A percentile compares a stretch with the other conserved stretches of the same genome.
phyloP scores from a whole-genome alignment of 2,329 filamentous ascomycete species.

The Ramularia collo-cygni region DNA sequence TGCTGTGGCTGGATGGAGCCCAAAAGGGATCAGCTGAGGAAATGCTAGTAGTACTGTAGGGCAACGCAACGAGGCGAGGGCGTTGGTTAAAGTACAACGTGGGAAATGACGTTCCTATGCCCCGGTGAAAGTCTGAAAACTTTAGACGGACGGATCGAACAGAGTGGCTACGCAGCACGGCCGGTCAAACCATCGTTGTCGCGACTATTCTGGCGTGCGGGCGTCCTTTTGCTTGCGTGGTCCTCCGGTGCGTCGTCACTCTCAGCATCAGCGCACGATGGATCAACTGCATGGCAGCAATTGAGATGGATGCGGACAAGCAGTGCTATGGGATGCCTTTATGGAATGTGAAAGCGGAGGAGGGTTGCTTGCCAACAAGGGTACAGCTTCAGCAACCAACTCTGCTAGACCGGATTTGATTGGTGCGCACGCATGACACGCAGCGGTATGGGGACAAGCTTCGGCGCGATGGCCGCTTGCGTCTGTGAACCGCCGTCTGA shows the following conservation, averaged over 20 bases:
- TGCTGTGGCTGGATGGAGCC: constrained; percentile 6
- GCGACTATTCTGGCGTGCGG: constrained; percentile 11
- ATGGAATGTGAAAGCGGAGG: constrained; percentile 5
- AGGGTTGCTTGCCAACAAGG: constrained; percentile 4
- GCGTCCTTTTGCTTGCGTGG: constrained; percentile 1
- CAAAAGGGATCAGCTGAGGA: constrained; percentile 12
- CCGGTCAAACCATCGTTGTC: constrained; percentile 10
- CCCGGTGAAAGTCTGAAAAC: constrained; percentile 5
- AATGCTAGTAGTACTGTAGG: not conserved
- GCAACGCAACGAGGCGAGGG: constrained; percentile 1
- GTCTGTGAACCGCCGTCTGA: constrained; percentile 15
- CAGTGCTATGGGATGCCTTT: constrained; percentile 6
- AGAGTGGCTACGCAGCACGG: constrained; percentile 10
- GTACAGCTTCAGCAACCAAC: constrained; percentile 5
- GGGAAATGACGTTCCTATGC: constrained; percentile 11
- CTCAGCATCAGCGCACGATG: constrained; percentile 11
- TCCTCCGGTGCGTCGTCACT: constrained; percentile 5
- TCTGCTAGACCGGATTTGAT: constrained; percentile 6
- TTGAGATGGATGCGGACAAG: constrained; percentile 6
- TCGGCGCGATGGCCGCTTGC: constrained; percentile 20
- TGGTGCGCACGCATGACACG: constrained; percentile 7
- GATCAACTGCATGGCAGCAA: constrained; percentile 16
- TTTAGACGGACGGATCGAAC: constrained; percentile 8
- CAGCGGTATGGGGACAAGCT: constrained; percentile 15
- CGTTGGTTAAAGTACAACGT: constrained; percentile 7